phyloP scores from a whole-genome alignment of 2,329 filamentous ascomycete genomes.

The Cytospora paraplurivora region DNA sequence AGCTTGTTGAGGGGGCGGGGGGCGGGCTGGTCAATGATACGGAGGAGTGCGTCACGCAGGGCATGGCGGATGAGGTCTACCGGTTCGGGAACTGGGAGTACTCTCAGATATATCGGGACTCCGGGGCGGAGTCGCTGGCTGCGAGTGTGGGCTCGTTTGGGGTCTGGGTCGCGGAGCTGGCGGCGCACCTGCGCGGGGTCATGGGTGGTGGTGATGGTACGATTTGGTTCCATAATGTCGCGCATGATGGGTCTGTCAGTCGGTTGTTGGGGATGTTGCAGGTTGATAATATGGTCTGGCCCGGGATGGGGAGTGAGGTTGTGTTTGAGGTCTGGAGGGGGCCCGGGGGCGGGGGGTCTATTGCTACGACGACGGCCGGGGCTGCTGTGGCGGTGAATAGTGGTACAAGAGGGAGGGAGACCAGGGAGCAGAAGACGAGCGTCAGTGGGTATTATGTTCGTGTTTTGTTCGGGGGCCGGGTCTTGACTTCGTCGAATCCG shows the following conservation, averaged over 20 bases:
- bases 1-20: conserved; percentile 39
- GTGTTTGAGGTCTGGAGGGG: conserved; percentile 72
- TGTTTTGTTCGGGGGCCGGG: conserved; percentile 68
- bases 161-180: conserved; percentile 74
- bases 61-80: conserved; percentile 69
- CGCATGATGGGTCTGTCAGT: conserved; percentile 75
- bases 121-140: conserved; percentile 56
- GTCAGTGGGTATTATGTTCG: conserved; percentile 55
- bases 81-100: conserved; percentile 81
- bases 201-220: conserved; percentile 43
- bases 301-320: conserved; percentile 78
- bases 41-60: conserved; percentile 60
- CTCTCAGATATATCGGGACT: conserved; percentile 73
- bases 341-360: background rate
- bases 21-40: conserved; percentile 42
- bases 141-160: conserved; percentile 66
- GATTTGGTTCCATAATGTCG: conserved; percentile 74
- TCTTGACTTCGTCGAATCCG: conserved; percentile 67
- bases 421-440: conserved; percentile 21
- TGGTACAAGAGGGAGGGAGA: conserved; percentile 28
- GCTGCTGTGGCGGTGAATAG: no score
- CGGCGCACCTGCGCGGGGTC: conserved; percentile 61
- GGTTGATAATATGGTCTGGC: conserved; percentile 77
- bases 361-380: no score
- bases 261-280: conserved; percentile 70